Evolutionary conservation across 1,284 basidiomycete genomes (phyloP).

Genomic region (Amylostereum areolatum): DNA sequence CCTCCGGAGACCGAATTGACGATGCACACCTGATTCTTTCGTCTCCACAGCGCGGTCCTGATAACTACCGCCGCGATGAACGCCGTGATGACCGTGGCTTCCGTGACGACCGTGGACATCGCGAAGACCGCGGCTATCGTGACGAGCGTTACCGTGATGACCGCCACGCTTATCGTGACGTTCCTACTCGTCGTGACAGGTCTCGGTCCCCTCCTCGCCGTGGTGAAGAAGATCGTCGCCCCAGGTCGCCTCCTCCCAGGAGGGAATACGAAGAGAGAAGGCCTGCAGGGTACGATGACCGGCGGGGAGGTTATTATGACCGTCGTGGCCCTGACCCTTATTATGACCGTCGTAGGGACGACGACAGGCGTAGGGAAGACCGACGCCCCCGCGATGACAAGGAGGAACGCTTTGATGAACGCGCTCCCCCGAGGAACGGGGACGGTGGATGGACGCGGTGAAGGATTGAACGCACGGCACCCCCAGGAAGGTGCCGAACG

Average conservation of each 20-base stretch:
- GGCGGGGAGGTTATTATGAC: slow-evolving; percentile 68
- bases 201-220: slow-evolving; percentile 67
- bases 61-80: slow-evolving; percentile 60
- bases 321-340: slow-evolving; percentile 68
- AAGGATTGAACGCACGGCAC: slow-evolving; percentile 33
- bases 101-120: slow-evolving; percentile 43
- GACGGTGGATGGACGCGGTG: slow-evolving; percentile 55
- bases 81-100: slow-evolving; percentile 23
- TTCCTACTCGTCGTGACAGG: slow-evolving; percentile 55
- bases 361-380: slow-evolving; percentile 62
- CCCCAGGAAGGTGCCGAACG: slow-evolving; percentile 27
- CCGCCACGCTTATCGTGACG: slow-evolving; percentile 23
- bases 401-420: slow-evolving; percentile 70
- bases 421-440: slow-evolving; percentile 60
- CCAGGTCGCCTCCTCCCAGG: slow-evolving; percentile 72
- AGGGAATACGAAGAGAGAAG: slow-evolving; percentile 74
- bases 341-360: slow-evolving; percentile 79
- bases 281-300: slow-evolving; percentile 83
- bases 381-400: slow-evolving; percentile 66
- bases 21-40: too few species aligned
- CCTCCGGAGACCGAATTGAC: background rate
- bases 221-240: slow-evolving; percentile 58
- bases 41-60: slow-evolving; percentile 51
- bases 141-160: slow-evolving; percentile 36
- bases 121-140: slow-evolving; percentile 43